Percentiles rank a stretch among this genome's conserved stretches.
Conservation (phyloP, 768 basidiomycete species). For the Dendrothele bispora region DNA sequence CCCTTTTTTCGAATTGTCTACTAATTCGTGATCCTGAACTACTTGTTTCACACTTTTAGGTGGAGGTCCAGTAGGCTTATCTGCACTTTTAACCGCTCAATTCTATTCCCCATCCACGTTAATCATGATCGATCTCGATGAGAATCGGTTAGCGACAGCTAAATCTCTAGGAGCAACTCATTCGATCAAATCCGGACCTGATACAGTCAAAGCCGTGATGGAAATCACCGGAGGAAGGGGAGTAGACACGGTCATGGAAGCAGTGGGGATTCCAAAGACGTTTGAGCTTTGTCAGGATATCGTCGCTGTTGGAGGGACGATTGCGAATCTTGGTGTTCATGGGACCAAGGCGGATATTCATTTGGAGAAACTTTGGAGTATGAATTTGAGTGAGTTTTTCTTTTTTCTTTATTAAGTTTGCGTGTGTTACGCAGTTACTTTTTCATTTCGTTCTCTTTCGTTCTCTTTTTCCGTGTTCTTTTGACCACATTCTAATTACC, state of each 20-base stretch:
- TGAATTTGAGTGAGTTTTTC: slow-evolving; percentile 16
- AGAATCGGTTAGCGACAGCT: slow-evolving; percentile 15
- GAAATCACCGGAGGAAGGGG: slow-evolving; percentile 19
- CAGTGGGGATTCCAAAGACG: slow-evolving; percentile 19
- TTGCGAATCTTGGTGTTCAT: slow-evolving; percentile 21
- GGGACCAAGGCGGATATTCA: slow-evolving; percentile 16
- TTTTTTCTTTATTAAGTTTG: background rate
- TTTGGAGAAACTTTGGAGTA: slow-evolving; percentile 21
- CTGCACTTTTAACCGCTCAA: slow-evolving; percentile 15
- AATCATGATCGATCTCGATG: slow-evolving; percentile 18
- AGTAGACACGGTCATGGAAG: slow-evolving; percentile 21
- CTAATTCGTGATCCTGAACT: too few relatives aligned
- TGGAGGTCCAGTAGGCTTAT: slow-evolving; percentile 19
- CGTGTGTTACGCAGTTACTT: background rate
- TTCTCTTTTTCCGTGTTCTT: too few relatives aligned
- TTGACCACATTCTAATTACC: too few relatives aligned
- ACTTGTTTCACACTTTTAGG: too few relatives aligned
- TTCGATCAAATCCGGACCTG: slow-evolving; percentile 12
- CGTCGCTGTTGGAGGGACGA: slow-evolving; percentile 19
- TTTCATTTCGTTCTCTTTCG: too few relatives aligned
- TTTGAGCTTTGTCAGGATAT: slow-evolving; percentile 21
- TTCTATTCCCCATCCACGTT: slow-evolving; percentile 18
- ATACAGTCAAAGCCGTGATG: slow-evolving; percentile 14
- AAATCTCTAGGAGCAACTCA: slow-evolving; percentile 18
- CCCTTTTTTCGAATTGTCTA: too few relatives aligned